These are phyloP conservation scores for Aspergillus sclerotiicarbonarius DNA, from an alignment of 495 filamentous ascomycete species.

Conservation along the genomic window DNA sequence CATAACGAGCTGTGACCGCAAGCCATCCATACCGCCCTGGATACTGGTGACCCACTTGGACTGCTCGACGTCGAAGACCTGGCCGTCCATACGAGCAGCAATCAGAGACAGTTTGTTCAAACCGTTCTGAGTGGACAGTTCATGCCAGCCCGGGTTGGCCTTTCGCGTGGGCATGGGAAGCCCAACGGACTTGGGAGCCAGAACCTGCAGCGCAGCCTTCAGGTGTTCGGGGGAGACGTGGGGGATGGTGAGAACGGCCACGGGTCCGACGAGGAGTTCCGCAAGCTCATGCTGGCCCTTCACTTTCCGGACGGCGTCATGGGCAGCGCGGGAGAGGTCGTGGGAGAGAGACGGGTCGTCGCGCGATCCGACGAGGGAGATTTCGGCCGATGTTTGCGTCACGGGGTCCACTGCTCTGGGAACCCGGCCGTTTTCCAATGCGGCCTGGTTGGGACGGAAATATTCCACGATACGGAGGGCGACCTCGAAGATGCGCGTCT, in stretches of 20 bases:
- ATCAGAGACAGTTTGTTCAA: constrained; percentile 83
- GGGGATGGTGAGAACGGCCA: constrained; percentile 79
- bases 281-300: constrained; percentile 62
- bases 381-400: constrained; percentile 42
- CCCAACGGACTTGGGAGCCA: constrained; percentile 63
- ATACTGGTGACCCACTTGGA: constrained; percentile 84
- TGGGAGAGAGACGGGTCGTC: constrained; percentile 63
- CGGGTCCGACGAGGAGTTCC: constrained; percentile 76
- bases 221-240: constrained; percentile 78
- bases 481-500: constrained; percentile 82
- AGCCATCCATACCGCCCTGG: constrained; percentile 73
- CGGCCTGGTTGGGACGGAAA: constrained; percentile 59
- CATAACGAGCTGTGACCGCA: constrained; percentile 76
- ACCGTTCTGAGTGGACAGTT: constrained; percentile 69
- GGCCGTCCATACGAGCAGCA: constrained; percentile 77
- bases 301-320: constrained; percentile 54
- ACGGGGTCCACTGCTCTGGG: constrained; percentile 43
- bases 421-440: constrained; percentile 24
- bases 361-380: constrained; percentile 29
- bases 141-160: constrained; percentile 76
- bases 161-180: constrained; percentile 76
- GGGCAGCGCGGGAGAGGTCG: constrained; percentile 69
- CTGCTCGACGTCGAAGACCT: constrained; percentile 77
- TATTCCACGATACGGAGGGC: constrained; percentile 84
- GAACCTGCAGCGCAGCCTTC: constrained; percentile 69